Percentiles rank a stretch among this genome's conserved stretches.
These are phyloP conservation scores for Metschnikowia matae DNA, from an alignment of 805 yeast genomes.

Conservation along the genomic window DNA sequence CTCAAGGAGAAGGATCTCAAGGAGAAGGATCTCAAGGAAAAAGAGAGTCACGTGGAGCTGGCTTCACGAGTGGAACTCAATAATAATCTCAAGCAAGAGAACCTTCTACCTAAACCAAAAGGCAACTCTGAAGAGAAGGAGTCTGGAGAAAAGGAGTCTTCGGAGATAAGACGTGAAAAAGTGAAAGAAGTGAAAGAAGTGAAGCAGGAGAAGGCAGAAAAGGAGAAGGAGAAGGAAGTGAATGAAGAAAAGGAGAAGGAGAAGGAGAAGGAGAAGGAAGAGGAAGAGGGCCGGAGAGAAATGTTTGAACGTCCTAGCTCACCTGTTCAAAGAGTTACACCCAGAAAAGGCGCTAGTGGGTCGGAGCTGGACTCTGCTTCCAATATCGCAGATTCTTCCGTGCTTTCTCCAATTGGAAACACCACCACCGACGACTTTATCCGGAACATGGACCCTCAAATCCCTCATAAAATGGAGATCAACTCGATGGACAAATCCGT, in stretches of 20 bases:
- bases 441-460: slow-evolving; percentile 3
- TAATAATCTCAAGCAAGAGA: not conserved
- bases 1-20: too few species aligned
- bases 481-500: too few species aligned
- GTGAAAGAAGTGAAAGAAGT: not conserved
- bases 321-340: not conserved
- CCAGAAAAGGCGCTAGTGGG: not conserved
- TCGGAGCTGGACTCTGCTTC: not conserved
- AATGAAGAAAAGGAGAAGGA: not conserved
- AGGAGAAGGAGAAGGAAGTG: too few species aligned
- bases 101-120: not conserved
- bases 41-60: not conserved
- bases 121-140: not conserved
- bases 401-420: slow-evolving; percentile 15
- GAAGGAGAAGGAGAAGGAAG: not conserved
- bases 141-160: too few species aligned
- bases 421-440: slow-evolving; percentile 11
- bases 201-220: not conserved
- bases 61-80: not conserved
- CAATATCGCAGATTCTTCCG: slow-evolving; percentile 9
- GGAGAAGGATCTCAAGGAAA: not conserved
- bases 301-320: not conserved
- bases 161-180: not conserved
- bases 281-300: not conserved
- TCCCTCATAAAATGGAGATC: too few species aligned